Conservation (phyloP, 257 asterid species). For the Solanum pennellii region DNA sequence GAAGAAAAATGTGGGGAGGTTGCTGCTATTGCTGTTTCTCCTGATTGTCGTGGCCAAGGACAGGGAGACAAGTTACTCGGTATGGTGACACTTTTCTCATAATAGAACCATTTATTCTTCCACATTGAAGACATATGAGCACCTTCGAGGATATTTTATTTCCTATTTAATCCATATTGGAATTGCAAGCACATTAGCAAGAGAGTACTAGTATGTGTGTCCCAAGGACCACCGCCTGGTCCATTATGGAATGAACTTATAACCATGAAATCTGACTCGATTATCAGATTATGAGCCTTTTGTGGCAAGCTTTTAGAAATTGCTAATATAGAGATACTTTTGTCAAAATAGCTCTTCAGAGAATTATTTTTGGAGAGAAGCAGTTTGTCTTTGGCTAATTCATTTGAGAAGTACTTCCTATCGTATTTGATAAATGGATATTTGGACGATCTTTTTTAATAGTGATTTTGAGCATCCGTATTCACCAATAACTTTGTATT, state of each 20-base stretch:
- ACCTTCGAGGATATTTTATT: background rate
- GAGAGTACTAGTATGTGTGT: background rate
- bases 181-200: background rate
- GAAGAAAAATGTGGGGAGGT: slow-evolving; percentile 89
- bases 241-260: background rate
- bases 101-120: background rate
- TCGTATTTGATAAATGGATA: background rate
- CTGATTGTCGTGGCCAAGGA: slow-evolving; percentile 97
- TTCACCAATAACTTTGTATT: background rate
- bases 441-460: background rate
- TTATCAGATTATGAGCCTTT: background rate
- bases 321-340: background rate
- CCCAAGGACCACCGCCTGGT: background rate
- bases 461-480: background rate
- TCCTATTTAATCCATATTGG: background rate
- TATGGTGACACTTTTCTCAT: slow-evolving; percentile 14
- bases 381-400: background rate
- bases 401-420: background rate
- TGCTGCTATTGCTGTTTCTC: slow-evolving; percentile 97
- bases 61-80: slow-evolving; percentile 98
- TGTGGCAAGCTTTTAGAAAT: background rate
- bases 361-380: background rate
- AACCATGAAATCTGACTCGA: background rate
- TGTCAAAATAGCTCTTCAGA: background rate
- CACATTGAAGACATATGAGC: background rate